Evolutionary conservation across 495 filamentous ascomycete species (phyloP), one percentile per base, ranked within the genome.

Genomic region (Penicillium soppii): DNA sequence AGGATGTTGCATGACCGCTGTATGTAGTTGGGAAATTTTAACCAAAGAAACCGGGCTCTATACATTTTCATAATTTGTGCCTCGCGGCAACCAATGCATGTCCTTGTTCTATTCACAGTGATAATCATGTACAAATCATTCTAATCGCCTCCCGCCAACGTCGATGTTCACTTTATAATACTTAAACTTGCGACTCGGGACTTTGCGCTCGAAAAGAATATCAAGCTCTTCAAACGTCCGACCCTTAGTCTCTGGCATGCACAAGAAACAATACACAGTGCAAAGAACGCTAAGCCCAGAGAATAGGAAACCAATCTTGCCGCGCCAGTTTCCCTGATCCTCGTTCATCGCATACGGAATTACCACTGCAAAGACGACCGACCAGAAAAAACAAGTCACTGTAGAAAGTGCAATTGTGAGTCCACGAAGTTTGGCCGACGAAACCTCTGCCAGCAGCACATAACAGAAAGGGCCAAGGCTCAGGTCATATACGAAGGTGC

Each of bases 271-370:
- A 62, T 72, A 79, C 1, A 77, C 32, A 1, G 67, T 47, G 20
- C 66, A 70, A 1, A 75, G 40, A 0, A 62, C 20, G 10, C 74
- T 75, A 5, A 83, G 58, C 0, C 82, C 84, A 6, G 80, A 79
- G 50, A 84, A 88, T 54, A 88, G 75, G 57, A 88, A 88, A 0
- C 83, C 86, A 4, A 85, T 66, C 56, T 89, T 88, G 4, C 85
- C 84, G 33, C 78, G 68, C 70, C 83, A 71, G 55, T 87, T 76
- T 0, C 72, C 83, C 42, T 83, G 64, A 44, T 83, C 78, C 0
- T 80, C 78, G 47, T 86, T 85, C 61, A 88, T 80, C 63, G 84
- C 77, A 56, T 88, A 88, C 3, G 83, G 83, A 45, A 87, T 85
- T 0, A 74, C 82, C 1, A 88, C 78, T 0, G 82, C 81, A 71